A percentile compares a stretch with the other conserved stretches of the same genome.
phyloP scores from a whole-genome alignment of 1,284 basidiomycete species.

The Anthracocystis walkeri region DNA sequence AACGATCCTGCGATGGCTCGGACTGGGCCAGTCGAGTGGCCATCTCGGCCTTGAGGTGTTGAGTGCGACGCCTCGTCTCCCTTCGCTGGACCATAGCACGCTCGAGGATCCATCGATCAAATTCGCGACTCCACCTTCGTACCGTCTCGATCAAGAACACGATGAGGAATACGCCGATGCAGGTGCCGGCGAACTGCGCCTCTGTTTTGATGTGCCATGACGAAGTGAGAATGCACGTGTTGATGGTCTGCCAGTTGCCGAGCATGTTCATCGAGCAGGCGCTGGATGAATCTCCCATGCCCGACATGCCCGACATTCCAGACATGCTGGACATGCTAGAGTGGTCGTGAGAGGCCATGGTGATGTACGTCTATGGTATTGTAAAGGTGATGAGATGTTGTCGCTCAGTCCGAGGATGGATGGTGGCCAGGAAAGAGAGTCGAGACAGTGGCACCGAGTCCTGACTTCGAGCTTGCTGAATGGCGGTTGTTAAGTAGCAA shows the following conservation, averaged over 20 bases:
- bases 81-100: constrained; percentile 30
- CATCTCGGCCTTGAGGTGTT: constrained; percentile 39
- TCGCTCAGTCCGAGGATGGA: background rate
- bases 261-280: constrained; percentile 52
- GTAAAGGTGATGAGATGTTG: background rate
- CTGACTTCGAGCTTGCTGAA: background rate
- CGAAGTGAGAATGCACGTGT: constrained; percentile 57
- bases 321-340: constrained; percentile 34
- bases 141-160: constrained; percentile 61
- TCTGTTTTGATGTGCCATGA: constrained; percentile 57
- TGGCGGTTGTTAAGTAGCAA: background rate
- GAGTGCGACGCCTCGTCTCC: constrained; percentile 26
- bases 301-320: constrained; percentile 36
- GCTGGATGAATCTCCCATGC: constrained; percentile 24
- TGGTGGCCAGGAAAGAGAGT: background rate
- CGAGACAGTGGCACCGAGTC: background rate
- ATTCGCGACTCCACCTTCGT: constrained; percentile 59
- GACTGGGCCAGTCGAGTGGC: constrained; percentile 24
- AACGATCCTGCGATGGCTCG: constrained; percentile 25
- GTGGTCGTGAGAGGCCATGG: constrained; percentile 34
- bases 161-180: constrained; percentile 62
- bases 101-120: constrained; percentile 58
- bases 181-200: constrained; percentile 61
- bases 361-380: background rate
- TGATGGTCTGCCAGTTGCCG: constrained; percentile 55